Conservation (phyloP, 106 monocot genomes). For the Cymbidium sinense region DNA sequence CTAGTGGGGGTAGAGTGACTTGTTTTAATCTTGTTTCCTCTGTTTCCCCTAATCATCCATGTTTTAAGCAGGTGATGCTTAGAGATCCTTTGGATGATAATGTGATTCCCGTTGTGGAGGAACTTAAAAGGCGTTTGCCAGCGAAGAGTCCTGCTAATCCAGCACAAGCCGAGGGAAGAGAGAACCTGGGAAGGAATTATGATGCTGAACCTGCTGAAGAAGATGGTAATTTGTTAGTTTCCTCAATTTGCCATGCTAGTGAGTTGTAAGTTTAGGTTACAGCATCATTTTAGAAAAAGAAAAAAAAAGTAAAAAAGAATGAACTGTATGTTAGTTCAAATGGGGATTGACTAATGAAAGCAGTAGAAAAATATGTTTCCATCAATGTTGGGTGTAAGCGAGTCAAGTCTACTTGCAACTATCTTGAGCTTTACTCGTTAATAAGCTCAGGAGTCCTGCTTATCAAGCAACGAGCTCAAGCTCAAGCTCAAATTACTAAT, state of each 20-base stretch:
- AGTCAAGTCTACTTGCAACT: too few relatives aligned
- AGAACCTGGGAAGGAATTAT: conserved; percentile 35
- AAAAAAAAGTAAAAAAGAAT: not conserved
- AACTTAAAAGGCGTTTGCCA: conserved; percentile 61
- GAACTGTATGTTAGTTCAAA: too few relatives aligned
- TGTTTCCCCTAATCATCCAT: not conserved
- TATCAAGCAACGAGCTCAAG: too few relatives aligned
- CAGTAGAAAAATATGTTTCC: too few relatives aligned
- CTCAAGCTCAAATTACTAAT: too few relatives aligned
- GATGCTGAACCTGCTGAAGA: conserved; percentile 63
- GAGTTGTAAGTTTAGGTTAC: not conserved
- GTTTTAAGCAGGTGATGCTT: conserved; percentile 54
- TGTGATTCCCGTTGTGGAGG: conserved; percentile 85
- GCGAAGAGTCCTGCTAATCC: conserved; percentile 12
- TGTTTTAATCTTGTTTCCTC: not conserved
- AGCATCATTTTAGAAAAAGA: not conserved
- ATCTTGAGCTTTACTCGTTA: too few relatives aligned
- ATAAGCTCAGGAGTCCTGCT: too few relatives aligned
- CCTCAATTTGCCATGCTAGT: not conserved
- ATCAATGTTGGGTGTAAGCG: too few relatives aligned
- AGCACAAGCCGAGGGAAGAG: conserved; percentile 31
- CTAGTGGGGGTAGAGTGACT: not conserved
- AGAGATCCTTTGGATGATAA: conserved; percentile 64
- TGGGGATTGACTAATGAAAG: too few relatives aligned
- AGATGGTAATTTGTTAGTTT: conserved; percentile 37